Conservation (phyloP, 2,329 filamentous ascomycete species). For the Dendryphion nanum region DNA sequence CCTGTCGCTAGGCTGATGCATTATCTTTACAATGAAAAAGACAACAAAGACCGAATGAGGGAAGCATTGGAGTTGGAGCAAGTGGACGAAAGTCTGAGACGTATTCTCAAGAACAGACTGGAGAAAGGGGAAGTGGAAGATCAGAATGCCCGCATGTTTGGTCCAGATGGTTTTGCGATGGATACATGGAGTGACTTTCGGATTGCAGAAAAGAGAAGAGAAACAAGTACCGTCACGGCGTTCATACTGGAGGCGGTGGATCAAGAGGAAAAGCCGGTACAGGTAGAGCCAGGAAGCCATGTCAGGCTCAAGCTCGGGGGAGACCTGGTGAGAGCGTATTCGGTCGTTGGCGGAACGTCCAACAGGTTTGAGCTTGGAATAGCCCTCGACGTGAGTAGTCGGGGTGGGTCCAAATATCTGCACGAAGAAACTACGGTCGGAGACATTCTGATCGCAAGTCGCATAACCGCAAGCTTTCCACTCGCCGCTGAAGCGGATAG, state of each 20-base stretch:
- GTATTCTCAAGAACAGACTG: conserved; percentile 42
- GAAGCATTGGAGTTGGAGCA: conserved; percentile 33
- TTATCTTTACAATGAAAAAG: conserved; percentile 57
- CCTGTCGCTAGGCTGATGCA: conserved; percentile 63
- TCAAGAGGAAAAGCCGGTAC: conserved; percentile 25
- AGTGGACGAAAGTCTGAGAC: conserved; percentile 12
- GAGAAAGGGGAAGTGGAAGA: conserved; percentile 43
- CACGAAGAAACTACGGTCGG: conserved; percentile 51
- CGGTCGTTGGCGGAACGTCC: conserved; percentile 54
- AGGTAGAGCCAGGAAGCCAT: conserved; percentile 52
- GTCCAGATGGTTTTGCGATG: conserved; percentile 24
- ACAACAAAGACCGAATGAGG: conserved; percentile 49
- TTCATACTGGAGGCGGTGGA: conserved; percentile 53
- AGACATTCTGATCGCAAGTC: conserved; percentile 52
- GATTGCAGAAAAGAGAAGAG: conserved; percentile 50
- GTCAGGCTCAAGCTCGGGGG: conserved; percentile 58
- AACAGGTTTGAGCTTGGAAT: conserved; percentile 59
- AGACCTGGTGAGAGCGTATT: conserved; percentile 60
- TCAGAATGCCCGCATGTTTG: conserved; percentile 25
- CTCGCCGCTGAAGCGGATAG: conserved; percentile 50
- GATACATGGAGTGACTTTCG: conserved; percentile 39
- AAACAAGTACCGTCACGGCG: conserved; percentile 53
- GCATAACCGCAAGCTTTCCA: conserved; percentile 52
- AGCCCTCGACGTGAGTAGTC: conserved; percentile 53
- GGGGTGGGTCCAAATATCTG: conserved; percentile 62